Evolutionary conservation across 1,284 basidiomycete species (phyloP), one percentile per base, ranked within the genome.

Genomic region (Volvariella surrecta): DNA sequence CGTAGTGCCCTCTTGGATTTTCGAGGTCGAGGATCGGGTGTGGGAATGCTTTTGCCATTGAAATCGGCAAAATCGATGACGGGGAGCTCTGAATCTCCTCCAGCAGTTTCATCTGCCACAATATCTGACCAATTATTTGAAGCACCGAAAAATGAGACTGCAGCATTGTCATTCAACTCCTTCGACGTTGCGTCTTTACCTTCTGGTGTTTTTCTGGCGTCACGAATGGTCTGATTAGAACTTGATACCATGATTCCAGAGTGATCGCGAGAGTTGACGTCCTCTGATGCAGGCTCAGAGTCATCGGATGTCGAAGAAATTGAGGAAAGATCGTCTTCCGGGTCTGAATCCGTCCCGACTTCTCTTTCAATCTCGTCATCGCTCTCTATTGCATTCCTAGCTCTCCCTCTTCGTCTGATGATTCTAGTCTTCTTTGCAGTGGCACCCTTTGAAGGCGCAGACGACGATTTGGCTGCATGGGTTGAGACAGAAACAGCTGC

Each of bases 31-130:
- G 59, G 48, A 18, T 50, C 45, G 45, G 54, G 50, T 42, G 56
- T 39, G 30, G 53, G 48, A 39, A 59, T 46, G 37, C 63, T 52
- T 22, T 70, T 56, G 28, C 58, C 61, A 43, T 69, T 68, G 49
- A 89, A 74, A 44, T 88, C 79, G 42, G 76, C 71, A 55, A 89
- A 89, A 52, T 89, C 82, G 52, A 89, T 81, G 50, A 88, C 79
- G 21, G 86, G 87, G 4, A 89, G 68, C n/a, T 76, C 73, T 3
- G 72, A 72, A 40, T 70, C 62, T 16, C 74, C 79, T 49, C 76
- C 71, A 18, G 62, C 66, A 20, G 63, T 71, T 58, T 87, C 80
- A 41, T 81, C 79, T n/a, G 76, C 71, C n/a, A 87, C 82, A 75
- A 87, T 82, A 56, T 89, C 84, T 6, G 83, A 82, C 87, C 87